Base-by-base conservation (phyloP, 257 asterid genomes). In the Thymus mandschuricus region DNA sequence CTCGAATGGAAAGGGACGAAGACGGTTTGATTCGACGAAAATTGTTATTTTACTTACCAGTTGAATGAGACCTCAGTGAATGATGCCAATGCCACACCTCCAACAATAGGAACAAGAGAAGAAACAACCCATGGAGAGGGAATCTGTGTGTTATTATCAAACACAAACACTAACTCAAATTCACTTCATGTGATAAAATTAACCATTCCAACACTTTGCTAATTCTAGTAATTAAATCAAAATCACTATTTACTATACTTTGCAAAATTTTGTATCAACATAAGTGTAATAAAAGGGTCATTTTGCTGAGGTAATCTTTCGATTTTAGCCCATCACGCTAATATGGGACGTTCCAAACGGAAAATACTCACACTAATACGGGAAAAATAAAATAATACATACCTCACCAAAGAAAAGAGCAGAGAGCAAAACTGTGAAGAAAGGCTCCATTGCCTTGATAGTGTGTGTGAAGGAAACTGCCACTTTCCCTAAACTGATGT, bases 391-490 rank as follows among this genome's bases (percentile, higher is more conserved):
- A 34, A 1, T 34, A 34, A 38, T 3, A 7, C 6, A 6, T 74
- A 92, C 98, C 98, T 87, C 89, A 11, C 87, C 86, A 40, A 92
- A 82, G 68, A 87, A 84, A 66, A 90, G 64, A 34, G 80, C 80
- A 13, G 96, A 84, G 69, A 92, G 92, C 76, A 92, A 65, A 46
- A 92, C 98, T 1, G 98, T 87, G 81, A 92, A 92, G 84, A 92
- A 92, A 61, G 97, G 98, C 73, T 92, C 98, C 98, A 88, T 88
- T 34, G 98, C 97, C 83, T 92, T 92, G 80, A 92, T 87, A 7
- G 98, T 92, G 79, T 92, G 98, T 61, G 98, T 92, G 86, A 92
- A 92, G 0, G 98, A 92, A 66, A 92, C 96, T 13, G 97, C 92
- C 13, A 92, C 96, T 78, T 69, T 90, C 70, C 98, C 98, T 1